Percentiles rank a stretch among this genome's conserved stretches.
Evolutionary conservation across 192 early-diverging fungal genomes (phyloP).

Genomic region (Umbelopsis isabellina): DNA sequence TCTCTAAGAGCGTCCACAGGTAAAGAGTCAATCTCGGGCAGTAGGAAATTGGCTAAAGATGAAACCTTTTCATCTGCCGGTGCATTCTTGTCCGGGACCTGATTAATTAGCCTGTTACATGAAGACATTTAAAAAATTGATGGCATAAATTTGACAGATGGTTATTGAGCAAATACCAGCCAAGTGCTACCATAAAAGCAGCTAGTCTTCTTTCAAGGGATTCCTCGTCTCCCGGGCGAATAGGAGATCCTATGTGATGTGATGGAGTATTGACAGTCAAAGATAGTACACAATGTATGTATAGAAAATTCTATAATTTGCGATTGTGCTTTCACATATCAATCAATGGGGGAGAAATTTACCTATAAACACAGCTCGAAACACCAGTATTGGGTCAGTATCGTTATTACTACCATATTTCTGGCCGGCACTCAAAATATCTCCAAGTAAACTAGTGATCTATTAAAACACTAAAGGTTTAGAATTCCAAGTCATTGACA

Average conservation of each 20-base stretch:
- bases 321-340: background rate
- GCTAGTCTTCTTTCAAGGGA: conserved; percentile 16
- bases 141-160: background rate
- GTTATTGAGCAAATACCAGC: conserved; percentile 21
- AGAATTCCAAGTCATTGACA: conserved; percentile 3
- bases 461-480: background rate
- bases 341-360: background rate
- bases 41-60: conserved; percentile 25
- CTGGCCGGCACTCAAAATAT: background rate
- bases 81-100: conserved; percentile 1
- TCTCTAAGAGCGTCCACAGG: background rate
- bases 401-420: background rate
- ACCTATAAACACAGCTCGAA: conserved; percentile 25
- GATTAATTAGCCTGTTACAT: background rate
- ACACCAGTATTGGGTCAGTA: conserved; percentile 23
- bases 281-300: background rate
- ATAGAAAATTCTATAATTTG: background rate
- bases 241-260: conserved; percentile 26
- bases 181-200: conserved; percentile 10
- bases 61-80: conserved; percentile 7
- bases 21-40: conserved; percentile 35
- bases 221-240: background rate
- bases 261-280: background rate
- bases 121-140: background rate
- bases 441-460: background rate